These are phyloP conservation scores for Pisolithus microcarpus DNA, from an alignment of 768 basidiomycete species.

Conservation along the genomic window DNA sequence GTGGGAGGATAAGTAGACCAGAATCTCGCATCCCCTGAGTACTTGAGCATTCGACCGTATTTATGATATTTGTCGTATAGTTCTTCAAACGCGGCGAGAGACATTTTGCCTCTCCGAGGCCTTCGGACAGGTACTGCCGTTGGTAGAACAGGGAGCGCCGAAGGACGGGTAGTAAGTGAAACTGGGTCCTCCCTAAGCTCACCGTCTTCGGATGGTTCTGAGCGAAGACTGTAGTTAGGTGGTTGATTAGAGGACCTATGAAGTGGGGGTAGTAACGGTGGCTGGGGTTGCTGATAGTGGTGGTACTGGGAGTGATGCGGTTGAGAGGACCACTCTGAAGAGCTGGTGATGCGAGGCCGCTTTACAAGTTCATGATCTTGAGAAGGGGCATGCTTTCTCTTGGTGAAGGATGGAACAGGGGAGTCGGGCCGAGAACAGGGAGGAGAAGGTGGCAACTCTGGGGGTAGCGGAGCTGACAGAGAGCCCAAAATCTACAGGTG, in stretches of 20 bases:
- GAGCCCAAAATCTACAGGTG: slow-evolving; percentile 34
- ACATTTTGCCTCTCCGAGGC: slow-evolving; percentile 54
- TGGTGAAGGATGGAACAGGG: slow-evolving; percentile 28
- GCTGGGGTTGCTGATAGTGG: slow-evolving; percentile 22
- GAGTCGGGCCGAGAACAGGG: slow-evolving; percentile 38
- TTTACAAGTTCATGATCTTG: slow-evolving; percentile 24
- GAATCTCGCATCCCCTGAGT: slow-evolving; percentile 74
- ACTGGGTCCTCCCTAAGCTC: slow-evolving; percentile 37
- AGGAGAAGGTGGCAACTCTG: slow-evolving; percentile 40
- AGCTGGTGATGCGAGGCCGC: slow-evolving; percentile 23
- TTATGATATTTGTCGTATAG: slow-evolving; percentile 65
- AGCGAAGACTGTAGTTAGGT: slow-evolving; percentile 23
- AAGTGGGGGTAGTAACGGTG: slow-evolving; percentile 10
- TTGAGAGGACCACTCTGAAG: slow-evolving; percentile 20
- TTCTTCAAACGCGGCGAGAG: slow-evolving; percentile 43
- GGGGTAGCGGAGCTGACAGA: slow-evolving; percentile 35
- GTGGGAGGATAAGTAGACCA: slow-evolving; percentile 64
- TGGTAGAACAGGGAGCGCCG: slow-evolving; percentile 27
- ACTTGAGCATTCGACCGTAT: slow-evolving; percentile 71
- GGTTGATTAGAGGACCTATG: slow-evolving; percentile 18
- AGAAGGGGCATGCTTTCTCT: slow-evolving; percentile 32
- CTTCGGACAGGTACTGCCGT: slow-evolving; percentile 52
- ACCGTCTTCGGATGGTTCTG: slow-evolving; percentile 41
- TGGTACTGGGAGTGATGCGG: slow-evolving; percentile 21
- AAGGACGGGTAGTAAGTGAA: slow-evolving; percentile 14